Evolutionary conservation across 805 yeast genomes (phyloP), one percentile per base, ranked within the genome.

Genomic region (Soucietia sequanensis): DNA sequence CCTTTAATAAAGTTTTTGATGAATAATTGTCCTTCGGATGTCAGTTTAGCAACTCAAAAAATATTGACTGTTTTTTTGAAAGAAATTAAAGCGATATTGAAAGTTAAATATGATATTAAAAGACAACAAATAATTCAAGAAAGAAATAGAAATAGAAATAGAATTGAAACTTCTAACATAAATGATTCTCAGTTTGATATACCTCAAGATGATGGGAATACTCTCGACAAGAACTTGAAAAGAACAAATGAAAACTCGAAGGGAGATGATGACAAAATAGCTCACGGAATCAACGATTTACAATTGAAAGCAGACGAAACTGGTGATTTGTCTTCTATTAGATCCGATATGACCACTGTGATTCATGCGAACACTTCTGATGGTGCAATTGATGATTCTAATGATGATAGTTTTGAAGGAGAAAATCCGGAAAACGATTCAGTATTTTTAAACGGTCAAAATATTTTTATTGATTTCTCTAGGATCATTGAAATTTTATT

Each of bases 21-120:
- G 58, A 85, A 86, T 44, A 91, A 86, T 46, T 72, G 91, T 2
- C 88, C 88, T 42, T 79, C 81, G 35, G 98, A 91, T 57, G 95
- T 93, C 3, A 70, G 95, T 44, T 80, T 83, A 2, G 88, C 87
- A 27, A 89, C 98, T 0, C 86, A 83, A 39, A 80, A 83, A 29
- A 76, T 90, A 23, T 58, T 93, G 40, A 84, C 82, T 40, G 72
- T 78, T 3, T 76, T 93, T 39, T 65, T 93, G 21, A 84, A 80
- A 45, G 98, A 93, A 52, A 83, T 91, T 33, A 79, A 78, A 45
- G 69, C 86, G 26, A 76, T 90, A n/a, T 70, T 84, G 15, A 81
- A 81, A 43, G 78, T 91, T 23, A 82, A 80, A 52, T 60, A 68
- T 30, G 64, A 72, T 27, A 73, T 78, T 1, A 70, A 69, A 32